phyloP scores from a whole-genome alignment of 1,284 basidiomycete species.

The Leccinum subrobustum region DNA sequence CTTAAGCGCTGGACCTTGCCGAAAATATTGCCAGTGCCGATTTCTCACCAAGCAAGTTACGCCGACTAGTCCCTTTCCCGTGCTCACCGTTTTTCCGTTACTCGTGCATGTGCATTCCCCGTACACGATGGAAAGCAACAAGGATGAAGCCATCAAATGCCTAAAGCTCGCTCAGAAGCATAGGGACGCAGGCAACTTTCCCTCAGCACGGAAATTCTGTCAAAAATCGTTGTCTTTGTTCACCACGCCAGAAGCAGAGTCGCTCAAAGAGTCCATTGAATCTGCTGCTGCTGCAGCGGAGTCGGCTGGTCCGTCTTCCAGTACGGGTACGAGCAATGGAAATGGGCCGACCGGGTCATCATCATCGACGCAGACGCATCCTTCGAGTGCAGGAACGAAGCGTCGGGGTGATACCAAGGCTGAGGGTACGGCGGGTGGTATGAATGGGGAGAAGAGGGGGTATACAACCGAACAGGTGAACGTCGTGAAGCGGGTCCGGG shows the following conservation, averaged over 20 bases:
- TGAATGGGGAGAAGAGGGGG: slow-evolving; percentile 72
- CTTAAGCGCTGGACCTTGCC: slow-evolving; percentile 5
- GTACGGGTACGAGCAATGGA: slow-evolving; percentile 28
- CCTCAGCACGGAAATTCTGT: slow-evolving; percentile 86
- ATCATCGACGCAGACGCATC: slow-evolving; percentile 59
- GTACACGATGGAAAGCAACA: slow-evolving; percentile 79
- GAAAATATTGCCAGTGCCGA: slow-evolving; percentile 15
- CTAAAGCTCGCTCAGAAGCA: slow-evolving; percentile 77
- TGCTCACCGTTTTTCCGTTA: slow-evolving; percentile 7
- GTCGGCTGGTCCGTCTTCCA: slow-evolving; percentile 31
- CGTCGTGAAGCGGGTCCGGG: slow-evolving; percentile 84
- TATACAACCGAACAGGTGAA: slow-evolving; percentile 86
- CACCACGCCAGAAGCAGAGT: slow-evolving; percentile 76
- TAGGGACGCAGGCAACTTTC: slow-evolving; percentile 65
- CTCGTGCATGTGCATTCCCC: slow-evolving; percentile 6
- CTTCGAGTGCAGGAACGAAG: slow-evolving; percentile 65
- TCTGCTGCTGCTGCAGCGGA: slow-evolving; percentile 42
- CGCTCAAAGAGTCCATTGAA: slow-evolving; percentile 67
- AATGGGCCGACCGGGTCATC: slow-evolving; percentile 38
- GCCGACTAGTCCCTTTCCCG: neutral
- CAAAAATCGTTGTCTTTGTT: slow-evolving; percentile 88
- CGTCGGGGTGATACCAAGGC: slow-evolving; percentile 45
- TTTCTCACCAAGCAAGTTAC: slow-evolving; percentile 26
- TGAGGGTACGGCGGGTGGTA: slow-evolving; percentile 49
- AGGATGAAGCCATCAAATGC: slow-evolving; percentile 83